Evolutionary conservation across 352 stramenopile genomes (phyloP).

Genomic region (Phytophthora kernoviae): DNA sequence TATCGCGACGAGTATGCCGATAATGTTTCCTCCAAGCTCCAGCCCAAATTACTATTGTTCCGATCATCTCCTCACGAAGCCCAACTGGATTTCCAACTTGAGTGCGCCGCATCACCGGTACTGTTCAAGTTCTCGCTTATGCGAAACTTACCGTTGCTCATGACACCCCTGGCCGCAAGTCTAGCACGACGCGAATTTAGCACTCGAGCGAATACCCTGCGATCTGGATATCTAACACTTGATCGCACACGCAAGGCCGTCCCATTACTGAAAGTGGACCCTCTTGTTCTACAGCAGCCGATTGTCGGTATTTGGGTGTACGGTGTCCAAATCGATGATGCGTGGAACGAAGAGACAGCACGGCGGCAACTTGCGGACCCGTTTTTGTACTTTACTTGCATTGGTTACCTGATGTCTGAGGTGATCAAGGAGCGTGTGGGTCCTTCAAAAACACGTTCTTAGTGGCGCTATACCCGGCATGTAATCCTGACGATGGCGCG

Average conservation of each 20-base stretch:
- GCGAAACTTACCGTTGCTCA: conserved; percentile 72
- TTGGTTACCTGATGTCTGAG: conserved; percentile 56
- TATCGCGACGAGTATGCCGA: conserved; percentile 47
- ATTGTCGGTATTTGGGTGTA: conserved; percentile 81
- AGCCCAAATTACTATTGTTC: conserved; percentile 45
- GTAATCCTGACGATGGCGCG: conserved; percentile 10
- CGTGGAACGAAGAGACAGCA: conserved; percentile 41
- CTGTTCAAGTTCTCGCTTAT: conserved; percentile 65
- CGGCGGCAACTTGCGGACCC: conserved; percentile 49
- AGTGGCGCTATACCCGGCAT: conserved; percentile 58
- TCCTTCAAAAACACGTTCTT: conserved; percentile 66
- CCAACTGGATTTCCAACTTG: conserved; percentile 53
- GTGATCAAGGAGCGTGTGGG: conserved; percentile 65
- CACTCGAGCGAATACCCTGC: conserved; percentile 20
- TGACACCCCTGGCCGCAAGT: conserved; percentile 72
- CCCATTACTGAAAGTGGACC: conserved; percentile 71
- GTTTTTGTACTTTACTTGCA: conserved; percentile 62
- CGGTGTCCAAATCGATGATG: conserved; percentile 60
- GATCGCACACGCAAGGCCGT: conserved; percentile 80
- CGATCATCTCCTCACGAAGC: conserved; percentile 36
- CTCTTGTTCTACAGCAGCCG: conserved; percentile 66
- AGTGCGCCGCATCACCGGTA: conserved; percentile 42
- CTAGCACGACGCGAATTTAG: conserved; percentile 67
- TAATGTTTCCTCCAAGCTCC: conserved; percentile 38
- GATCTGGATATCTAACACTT: conserved; percentile 72